Conservation (phyloP, 768 basidiomycete genomes). For the Floccularia luteovirens region DNA sequence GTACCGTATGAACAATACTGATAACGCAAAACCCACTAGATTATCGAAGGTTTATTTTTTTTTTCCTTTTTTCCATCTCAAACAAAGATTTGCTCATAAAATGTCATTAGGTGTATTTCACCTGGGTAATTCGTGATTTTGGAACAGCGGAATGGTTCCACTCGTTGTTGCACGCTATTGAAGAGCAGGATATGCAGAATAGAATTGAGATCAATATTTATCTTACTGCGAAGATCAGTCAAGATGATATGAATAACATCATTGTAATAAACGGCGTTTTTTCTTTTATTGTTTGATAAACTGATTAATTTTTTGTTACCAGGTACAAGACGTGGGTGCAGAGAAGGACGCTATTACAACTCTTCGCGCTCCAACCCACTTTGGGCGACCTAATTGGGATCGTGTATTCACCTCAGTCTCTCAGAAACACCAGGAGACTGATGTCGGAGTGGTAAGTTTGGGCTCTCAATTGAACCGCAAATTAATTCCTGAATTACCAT, state of each 20-base stretch:
- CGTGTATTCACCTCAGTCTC: slow-evolving; percentile 64
- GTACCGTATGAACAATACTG: slow-evolving; percentile 93
- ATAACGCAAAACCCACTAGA: slow-evolving; percentile 65
- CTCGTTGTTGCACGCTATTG: slow-evolving; percentile 85
- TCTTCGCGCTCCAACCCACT: slow-evolving; percentile 87
- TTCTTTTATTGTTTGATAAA: neutral
- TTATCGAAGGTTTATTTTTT: slow-evolving; percentile 59
- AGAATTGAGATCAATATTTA: slow-evolving; percentile 93
- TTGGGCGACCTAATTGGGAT: slow-evolving; percentile 85
- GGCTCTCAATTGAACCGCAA: neutral
- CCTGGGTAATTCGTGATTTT: slow-evolving; percentile 94
- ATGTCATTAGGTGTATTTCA: slow-evolving; percentile 62
- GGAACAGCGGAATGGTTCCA: slow-evolving; percentile 92
- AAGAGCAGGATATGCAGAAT: slow-evolving; percentile 83
- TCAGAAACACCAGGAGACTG: slow-evolving; percentile 82
- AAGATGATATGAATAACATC: slow-evolving; percentile 93
- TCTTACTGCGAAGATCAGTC: slow-evolving; percentile 84
- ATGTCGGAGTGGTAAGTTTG: slow-evolving; percentile 73
- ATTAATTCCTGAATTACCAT: neutral
- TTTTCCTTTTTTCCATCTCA: neutral
- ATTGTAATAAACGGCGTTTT: slow-evolving; percentile 57
- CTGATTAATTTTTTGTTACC: neutral
- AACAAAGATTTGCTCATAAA: neutral
- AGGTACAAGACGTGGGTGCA: slow-evolving; percentile 87
- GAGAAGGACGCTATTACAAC: slow-evolving; percentile 89